Evolutionary conservation across 768 basidiomycete species (phyloP), one percentile per base, ranked within the genome.

Genomic region (Boletus bicolor): DNA sequence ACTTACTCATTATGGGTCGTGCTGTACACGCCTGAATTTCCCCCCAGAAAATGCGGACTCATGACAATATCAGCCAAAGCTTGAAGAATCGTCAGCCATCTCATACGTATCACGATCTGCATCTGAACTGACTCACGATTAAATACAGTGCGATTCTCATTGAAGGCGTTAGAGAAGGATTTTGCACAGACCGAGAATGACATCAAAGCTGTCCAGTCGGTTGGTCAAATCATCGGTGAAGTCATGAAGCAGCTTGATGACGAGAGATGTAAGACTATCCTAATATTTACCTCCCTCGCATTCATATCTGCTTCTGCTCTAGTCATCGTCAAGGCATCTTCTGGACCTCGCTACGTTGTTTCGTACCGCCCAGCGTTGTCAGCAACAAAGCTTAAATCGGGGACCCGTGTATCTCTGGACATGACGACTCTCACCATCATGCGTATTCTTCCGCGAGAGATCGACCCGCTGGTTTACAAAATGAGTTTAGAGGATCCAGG

Each of bases 401-500:
- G 93, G 48, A 92, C 92, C 4, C 91, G 97, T 60, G 97, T 99
- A 54, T 95, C 94, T 53, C 84, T 99, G 34, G 97, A 99, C 72
- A 98, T 99, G 97, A 99, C 97, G 4, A 98, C 97, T 2, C 78
- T 98, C 34, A 99, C 97, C 7, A 93, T 99, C 68, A 98, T 99
- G 94, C 91, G 97, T 37, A 96, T 98, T 50, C 78, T 99, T 19
- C 97, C 97, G 5, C 84, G 97, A 59, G 97, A 99, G 71, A 93
- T 99, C 7, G 97, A 99, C 69, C 97, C 97, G 15, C 76, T 96
- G 64, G 96, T 99, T 11, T 99, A 99, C 79, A 98, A 98, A 77
- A 99, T 98, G 97, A 96, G 93, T 60, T 77, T 97, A 66, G 97
- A 99, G 72, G 96, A 98, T 66, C 93, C 97, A 3, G 94, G 93